These are phyloP conservation scores for Aspergillus fumigatus DNA, from an alignment of 2,329 filamentous ascomycete species.

Conservation along the genomic window DNA sequence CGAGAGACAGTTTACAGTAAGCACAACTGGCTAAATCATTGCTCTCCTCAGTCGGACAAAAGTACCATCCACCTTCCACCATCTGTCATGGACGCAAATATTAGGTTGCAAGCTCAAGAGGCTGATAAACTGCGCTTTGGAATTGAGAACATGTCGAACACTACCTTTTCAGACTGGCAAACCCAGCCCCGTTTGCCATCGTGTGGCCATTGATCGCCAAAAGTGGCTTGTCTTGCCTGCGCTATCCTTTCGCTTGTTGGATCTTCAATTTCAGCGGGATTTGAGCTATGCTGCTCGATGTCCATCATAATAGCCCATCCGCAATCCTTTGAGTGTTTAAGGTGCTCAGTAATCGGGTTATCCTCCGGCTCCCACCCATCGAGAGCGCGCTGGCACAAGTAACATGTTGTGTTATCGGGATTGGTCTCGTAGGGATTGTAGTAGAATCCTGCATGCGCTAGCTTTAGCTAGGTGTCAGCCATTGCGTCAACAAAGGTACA, in stretches of 20 bases:
- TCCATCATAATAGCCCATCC: conserved; percentile 79
- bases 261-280: conserved; percentile 58
- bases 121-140: neutral
- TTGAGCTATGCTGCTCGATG: conserved; percentile 43
- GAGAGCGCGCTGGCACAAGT: conserved; percentile 75
- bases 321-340: conserved; percentile 76
- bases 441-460: conserved; percentile 88
- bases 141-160: conserved; percentile 10
- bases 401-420: conserved; percentile 86
- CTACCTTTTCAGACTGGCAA: conserved; percentile 81
- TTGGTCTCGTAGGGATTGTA: conserved; percentile 71
- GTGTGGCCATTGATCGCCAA: conserved; percentile 81
- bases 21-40: conserved; percentile 88
- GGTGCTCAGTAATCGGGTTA: conserved; percentile 75
- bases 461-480: conserved; percentile 45
- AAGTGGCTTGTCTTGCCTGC: conserved; percentile 76
- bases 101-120: neutral
- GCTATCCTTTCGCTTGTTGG: conserved; percentile 68
- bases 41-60: conserved; percentile 75
- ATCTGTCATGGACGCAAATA: conserved; percentile 50
- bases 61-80: conserved; percentile 90
- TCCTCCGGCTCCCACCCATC: conserved; percentile 92
- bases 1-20: conserved; percentile 83
- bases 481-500: conserved; percentile 8
- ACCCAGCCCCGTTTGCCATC: conserved; percentile 84